Base-by-base conservation (phyloP, 179 eudicot genomes). In the Spinacia oleracea region DNA sequence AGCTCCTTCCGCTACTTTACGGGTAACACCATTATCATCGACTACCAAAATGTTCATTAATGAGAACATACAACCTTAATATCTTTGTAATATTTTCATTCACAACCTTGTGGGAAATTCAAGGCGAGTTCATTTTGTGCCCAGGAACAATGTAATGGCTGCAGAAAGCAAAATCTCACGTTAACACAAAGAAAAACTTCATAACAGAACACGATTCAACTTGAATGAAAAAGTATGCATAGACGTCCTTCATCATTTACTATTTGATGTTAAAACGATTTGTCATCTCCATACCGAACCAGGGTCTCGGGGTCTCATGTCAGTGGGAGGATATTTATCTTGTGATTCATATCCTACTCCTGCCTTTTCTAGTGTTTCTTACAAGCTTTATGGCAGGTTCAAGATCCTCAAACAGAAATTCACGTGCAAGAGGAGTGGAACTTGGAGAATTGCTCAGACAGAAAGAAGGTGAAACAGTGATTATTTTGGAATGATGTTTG, bases 1-100 rank as follows among this genome's bases (percentile, higher is more conserved):
- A 73, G 94, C 93, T 43, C 93, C 96, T 86, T 88, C 98, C 0
- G 99, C 99, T 64, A 96, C 98, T 78, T 86, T 86, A 62, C 98
- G 82, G 77, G 93, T 96, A 46, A 90, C 92, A 18, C 65, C 79
- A 81, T 93, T 90, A 86, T 96, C 99, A 87, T 94, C 97, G 18
- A 92, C 98, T 75, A 96, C 99, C 82, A 96, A 83, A n/a, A 96
- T 91, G 55, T 79, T n/a, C n/a, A n/a, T n/a, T n/a, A n/a, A n/a
- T n/a, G n/a, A n/a, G n/a, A n/a, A n/a, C n/a, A n/a, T n/a, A n/a
- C n/a, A n/a, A n/a, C n/a, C n/a, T n/a, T n/a, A n/a, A n/a, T n/a
- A n/a, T n/a, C n/a, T n/a, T n/a, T n/a, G n/a, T n/a, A n/a, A n/a
- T n/a, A n/a, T n/a, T n/a, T n/a, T n/a, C n/a, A n/a, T n/a, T n/a